Evolutionary conservation across 2,329 filamentous ascomycete species (phyloP).

Genomic region (Xylaria sp.): DNA sequence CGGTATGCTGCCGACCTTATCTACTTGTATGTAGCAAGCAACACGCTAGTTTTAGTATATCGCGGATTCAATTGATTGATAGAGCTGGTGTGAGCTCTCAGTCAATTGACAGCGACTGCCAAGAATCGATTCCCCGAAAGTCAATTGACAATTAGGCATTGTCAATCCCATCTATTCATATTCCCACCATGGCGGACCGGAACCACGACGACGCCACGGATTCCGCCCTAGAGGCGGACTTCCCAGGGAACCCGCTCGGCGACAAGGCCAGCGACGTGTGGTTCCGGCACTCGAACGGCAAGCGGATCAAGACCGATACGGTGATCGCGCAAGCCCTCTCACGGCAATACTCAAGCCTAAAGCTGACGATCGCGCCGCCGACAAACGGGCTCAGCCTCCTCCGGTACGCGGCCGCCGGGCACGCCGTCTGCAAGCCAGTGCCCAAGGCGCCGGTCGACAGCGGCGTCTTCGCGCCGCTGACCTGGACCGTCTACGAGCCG

Average conservation of each 20-base stretch:
- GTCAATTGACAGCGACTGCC: too few relatives aligned
- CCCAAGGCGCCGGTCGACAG: slow-evolving; percentile 53
- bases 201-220: not conserved
- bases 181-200: not conserved
- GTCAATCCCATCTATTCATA: too few relatives aligned
- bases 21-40: too few relatives aligned
- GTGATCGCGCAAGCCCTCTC: slow-evolving; percentile 56
- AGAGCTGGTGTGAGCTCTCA: too few relatives aligned
- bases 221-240: not conserved
- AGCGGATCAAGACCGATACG: slow-evolving; percentile 57
- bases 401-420: slow-evolving; percentile 55
- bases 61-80: too few relatives aligned
- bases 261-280: slow-evolving; percentile 46
- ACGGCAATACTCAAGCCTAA: slow-evolving; percentile 56
- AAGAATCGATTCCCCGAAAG: too few relatives aligned
- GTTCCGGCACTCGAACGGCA: slow-evolving; percentile 56
- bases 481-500: slow-evolving; percentile 55
- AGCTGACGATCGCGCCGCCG: slow-evolving; percentile 54
- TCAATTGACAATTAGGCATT: too few relatives aligned
- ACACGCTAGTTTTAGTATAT: not conserved
- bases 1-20: not conserved
- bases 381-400: slow-evolving; percentile 53
- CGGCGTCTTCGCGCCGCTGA: slow-evolving; percentile 49
- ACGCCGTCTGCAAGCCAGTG: slow-evolving; percentile 51
- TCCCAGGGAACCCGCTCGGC: slow-evolving; percentile 1